A percentile compares a stretch with the other conserved stretches of the same genome.
Evolutionary conservation across 306 rosid species (phyloP).

Genomic region (Biancaea sappan): DNA sequence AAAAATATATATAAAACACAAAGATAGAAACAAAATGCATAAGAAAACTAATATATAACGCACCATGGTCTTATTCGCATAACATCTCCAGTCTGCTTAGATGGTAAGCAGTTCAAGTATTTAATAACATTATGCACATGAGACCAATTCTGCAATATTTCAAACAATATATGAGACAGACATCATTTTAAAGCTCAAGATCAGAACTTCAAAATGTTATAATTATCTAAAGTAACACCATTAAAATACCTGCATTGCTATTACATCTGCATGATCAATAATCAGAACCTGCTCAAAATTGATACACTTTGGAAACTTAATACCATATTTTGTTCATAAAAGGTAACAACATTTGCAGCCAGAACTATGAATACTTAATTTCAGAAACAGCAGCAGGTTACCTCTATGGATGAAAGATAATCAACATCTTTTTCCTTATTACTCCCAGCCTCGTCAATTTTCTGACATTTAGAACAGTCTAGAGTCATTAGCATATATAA

Average conservation of each 20-base stretch:
- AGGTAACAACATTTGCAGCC: not conserved
- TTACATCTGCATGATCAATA: conserved; percentile 92
- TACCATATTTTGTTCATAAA: not conserved
- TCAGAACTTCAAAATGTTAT: conserved; percentile 28
- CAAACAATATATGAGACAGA: conserved; percentile 21
- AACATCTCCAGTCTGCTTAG: conserved; percentile 75
- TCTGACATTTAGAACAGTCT: conserved; percentile 52
- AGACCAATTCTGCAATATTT: conserved; percentile 72
- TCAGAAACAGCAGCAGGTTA: conserved; percentile 37
- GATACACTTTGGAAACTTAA: conserved; percentile 31
- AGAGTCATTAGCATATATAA: conserved; percentile 28
- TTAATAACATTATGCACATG: conserved; percentile 72
- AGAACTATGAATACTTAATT: conserved; percentile 26
- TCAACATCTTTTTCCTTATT: conserved; percentile 87
- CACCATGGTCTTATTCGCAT: conserved; percentile 93
- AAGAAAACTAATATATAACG: conserved; percentile 28
- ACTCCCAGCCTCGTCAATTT: conserved; percentile 65
- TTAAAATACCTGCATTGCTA: conserved; percentile 80
- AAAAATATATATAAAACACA: not conserved
- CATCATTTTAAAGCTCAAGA: conserved; percentile 16
- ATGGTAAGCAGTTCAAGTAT: conserved; percentile 71
- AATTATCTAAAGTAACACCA: conserved; percentile 31
- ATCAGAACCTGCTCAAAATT: conserved; percentile 69
- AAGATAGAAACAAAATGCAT: conserved; percentile 12
- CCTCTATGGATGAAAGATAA: conserved; percentile 96